Percentiles rank a stretch among this genome's conserved stretches.
These are phyloP conservation scores for Pyrenochaeta sp. DNA, from an alignment of 2,329 filamentous ascomycete species.

Conservation along the genomic window DNA sequence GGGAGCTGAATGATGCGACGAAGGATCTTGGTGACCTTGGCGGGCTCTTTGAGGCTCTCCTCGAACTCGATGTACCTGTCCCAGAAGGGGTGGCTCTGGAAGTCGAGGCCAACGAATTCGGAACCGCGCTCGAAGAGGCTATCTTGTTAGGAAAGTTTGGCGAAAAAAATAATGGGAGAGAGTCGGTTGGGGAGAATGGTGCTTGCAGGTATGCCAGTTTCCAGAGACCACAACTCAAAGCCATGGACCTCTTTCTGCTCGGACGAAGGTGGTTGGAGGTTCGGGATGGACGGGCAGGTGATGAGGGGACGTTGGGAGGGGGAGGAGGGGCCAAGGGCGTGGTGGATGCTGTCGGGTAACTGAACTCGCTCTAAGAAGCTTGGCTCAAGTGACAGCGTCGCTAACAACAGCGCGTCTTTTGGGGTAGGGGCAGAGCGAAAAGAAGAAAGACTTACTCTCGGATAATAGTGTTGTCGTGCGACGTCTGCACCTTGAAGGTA, in stretches of 20 bases:
- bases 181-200: too few species aligned
- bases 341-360: too few species aligned
- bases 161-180: not conserved
- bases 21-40: conserved; percentile 82
- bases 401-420: conserved; percentile 38
- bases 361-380: conserved; percentile 10
- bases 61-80: conserved; percentile 99
- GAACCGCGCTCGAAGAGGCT: conserved; percentile 95
- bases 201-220: too few species aligned
- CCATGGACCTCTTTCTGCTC: too few species aligned
- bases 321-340: conserved; percentile 9
- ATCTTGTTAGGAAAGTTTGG: conserved; percentile 20
- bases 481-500: conserved; percentile 96
- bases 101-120: conserved; percentile 86
- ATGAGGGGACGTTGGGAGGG: not conserved
- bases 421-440: conserved; percentile 34
- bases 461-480: conserved; percentile 91
- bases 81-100: conserved; percentile 95
- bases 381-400: conserved; percentile 9
- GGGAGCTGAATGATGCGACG: conserved; percentile 85
- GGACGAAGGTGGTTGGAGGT: too few species aligned
- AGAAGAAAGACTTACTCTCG: conserved; percentile 93
- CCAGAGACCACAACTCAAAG: too few species aligned
- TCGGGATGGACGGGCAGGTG: not conserved
- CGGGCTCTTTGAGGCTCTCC: conserved; percentile 68